Evolutionary conservation across 2,329 filamentous ascomycete species (phyloP), one percentile per base, ranked within the genome.

Genomic region (Metarhizium brunneum): DNA sequence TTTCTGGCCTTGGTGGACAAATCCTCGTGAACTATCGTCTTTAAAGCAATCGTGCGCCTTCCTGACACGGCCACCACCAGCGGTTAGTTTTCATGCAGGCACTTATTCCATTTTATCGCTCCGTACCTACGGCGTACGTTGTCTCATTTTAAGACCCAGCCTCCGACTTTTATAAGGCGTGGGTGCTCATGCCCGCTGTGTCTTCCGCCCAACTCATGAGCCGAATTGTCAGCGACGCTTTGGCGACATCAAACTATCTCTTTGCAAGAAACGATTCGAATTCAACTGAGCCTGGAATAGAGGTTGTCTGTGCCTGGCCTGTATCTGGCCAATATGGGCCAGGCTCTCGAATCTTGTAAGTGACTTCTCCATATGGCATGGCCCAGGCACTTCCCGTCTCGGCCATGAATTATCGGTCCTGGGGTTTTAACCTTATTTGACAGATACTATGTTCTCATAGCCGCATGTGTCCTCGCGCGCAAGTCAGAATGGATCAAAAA

Each of bases 391-490:
- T 47, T 38, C 32, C 52, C 36, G 36, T 45, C 53, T 47, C 47
- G 48, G 7, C 53, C 29, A n/a, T 25, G 36, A 32, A 11, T 16
- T 11, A n/a, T 6, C n/a, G n/a, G 10, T 10, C 18, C 20, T 16
- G 52, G 43, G 36, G 13, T n/a, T 47, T 29, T 49, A 54, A 35
- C 45, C 32, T 29, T 13, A 25, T 16, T 20, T 6, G 16, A 3
- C 58, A 82, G 81, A 57, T 85, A 86, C 65, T 87, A 88, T 64
- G 74, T 81, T 47, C 76, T 87, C 2, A 78, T 87, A 52, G 76
- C 80, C 51, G 76, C 82, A 2, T 87, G 84, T 62, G 75, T 87
- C 3, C 67, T 87, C 50, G 83, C 80, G n/a, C 75, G 82, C 51
- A 83, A 81, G 60, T 69, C 71, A 32, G 78, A 82, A 66, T 86